phyloP scores from a whole-genome alignment of 2,329 filamentous ascomycete species.

The Colletotrichum siamense region DNA sequence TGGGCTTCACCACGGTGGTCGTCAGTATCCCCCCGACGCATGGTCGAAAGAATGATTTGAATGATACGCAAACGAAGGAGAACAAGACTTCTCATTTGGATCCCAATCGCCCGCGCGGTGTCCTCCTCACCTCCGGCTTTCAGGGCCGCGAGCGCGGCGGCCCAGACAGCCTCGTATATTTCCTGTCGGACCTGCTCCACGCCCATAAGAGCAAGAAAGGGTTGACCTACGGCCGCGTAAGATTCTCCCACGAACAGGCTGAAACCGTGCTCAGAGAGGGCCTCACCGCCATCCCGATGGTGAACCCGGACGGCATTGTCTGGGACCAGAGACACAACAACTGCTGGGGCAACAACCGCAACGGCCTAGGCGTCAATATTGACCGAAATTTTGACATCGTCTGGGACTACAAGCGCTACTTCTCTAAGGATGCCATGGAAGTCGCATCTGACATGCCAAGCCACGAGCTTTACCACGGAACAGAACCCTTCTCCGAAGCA shows the following conservation, averaged over 20 bases:
- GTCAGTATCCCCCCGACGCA: constrained; percentile 39
- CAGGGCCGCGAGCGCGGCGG: constrained; percentile 65
- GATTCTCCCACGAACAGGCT: constrained; percentile 57
- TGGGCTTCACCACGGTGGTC: constrained; percentile 43
- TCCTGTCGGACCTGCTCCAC: constrained; percentile 60
- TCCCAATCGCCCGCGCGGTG: not conserved
- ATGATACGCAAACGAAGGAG: not conserved
- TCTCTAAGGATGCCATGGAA: constrained; percentile 36
- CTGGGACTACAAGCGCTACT: constrained; percentile 56
- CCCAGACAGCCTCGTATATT: constrained; percentile 62
- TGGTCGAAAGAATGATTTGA: not conserved
- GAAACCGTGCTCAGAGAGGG: constrained; percentile 52
- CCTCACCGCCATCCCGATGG: constrained; percentile 55
- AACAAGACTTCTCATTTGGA: not conserved
- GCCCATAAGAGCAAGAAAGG: constrained; percentile 54
- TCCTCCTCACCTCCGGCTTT: constrained; percentile 57
- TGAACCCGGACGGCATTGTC: constrained; percentile 58
- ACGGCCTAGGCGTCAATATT: constrained; percentile 54
- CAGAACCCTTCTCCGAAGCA: constrained; percentile 56
- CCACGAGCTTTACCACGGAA: constrained; percentile 57
- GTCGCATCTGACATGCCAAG: constrained; percentile 37
- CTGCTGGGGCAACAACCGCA: constrained; percentile 64
- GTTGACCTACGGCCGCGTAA: constrained; percentile 55
- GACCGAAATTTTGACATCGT: constrained; percentile 64
- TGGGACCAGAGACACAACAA: constrained; percentile 54